phyloP scores from a whole-genome alignment of 441 rosid species.

The Omphalea diandra region DNA sequence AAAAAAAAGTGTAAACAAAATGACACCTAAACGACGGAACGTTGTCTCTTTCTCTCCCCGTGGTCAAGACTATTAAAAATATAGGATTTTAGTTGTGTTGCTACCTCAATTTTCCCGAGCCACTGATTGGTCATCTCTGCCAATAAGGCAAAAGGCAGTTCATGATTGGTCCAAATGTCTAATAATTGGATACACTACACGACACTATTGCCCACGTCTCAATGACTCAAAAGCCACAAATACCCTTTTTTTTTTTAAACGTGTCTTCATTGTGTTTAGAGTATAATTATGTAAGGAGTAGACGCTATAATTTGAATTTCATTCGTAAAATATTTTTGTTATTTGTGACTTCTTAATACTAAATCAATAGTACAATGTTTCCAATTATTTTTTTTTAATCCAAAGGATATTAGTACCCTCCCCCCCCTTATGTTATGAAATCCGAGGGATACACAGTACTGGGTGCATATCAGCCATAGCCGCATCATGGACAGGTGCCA shows the following conservation, averaged over 20 bases:
- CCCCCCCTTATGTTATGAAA: too few species aligned
- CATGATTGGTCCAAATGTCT: slow-evolving; percentile 15
- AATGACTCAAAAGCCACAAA: neutral
- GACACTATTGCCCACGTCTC: slow-evolving; percentile 38
- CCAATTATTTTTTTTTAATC: too few species aligned
- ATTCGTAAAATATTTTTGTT: too few species aligned
- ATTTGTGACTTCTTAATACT: too few species aligned
- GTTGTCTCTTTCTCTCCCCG: neutral
- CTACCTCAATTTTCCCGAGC: slow-evolving; percentile 90
- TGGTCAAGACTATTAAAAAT: neutral
- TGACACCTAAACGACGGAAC: too few species aligned
- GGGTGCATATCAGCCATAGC: slow-evolving; percentile 39
- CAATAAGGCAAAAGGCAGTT: slow-evolving; percentile 36
- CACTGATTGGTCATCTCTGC: slow-evolving; percentile 57
- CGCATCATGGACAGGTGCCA: slow-evolving; percentile 23
- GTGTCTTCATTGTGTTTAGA: neutral
- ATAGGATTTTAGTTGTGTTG: neutral
- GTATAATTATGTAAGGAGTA: too few species aligned
- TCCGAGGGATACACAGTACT: neutral
- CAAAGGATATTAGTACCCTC: too few species aligned
- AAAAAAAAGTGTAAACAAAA: too few species aligned
- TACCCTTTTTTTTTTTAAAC: neutral
- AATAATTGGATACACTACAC: slow-evolving; percentile 23
- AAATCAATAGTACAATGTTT: too few species aligned
- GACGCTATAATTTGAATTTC: too few species aligned